A percentile compares a stretch with the other conserved stretches of the same genome.
These are phyloP conservation scores for Boletus tomentosulus DNA, from an alignment of 768 basidiomycete genomes.

Conservation along the genomic window DNA sequence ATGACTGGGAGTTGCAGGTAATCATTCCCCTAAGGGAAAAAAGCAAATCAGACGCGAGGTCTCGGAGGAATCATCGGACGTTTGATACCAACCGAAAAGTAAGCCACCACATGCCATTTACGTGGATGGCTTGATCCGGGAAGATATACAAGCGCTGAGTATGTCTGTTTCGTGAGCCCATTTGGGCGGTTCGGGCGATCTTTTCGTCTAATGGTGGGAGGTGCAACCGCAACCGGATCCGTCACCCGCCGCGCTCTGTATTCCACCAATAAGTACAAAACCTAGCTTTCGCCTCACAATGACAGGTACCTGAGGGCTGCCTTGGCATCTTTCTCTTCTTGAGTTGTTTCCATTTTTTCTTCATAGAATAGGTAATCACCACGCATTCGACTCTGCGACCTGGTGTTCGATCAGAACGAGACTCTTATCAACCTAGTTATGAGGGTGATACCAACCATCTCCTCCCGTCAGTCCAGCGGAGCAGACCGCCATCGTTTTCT, in stretches of 20 bases:
- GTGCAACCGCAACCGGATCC: conserved; percentile 54
- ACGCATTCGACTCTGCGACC: conserved; percentile 84
- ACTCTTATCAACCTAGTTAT: neutral
- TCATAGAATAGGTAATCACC: conserved; percentile 83
- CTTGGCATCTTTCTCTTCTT: conserved; percentile 75
- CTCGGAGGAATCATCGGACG: neutral
- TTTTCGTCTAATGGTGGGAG: conserved; percentile 64
- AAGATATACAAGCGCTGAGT: conserved; percentile 69
- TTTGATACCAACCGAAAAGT: conserved; percentile 58
- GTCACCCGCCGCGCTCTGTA: conserved; percentile 54
- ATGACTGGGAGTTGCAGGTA: conserved; percentile 67
- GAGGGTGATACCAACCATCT: conserved; percentile 49
- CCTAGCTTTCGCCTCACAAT: conserved; percentile 10
- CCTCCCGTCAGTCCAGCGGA: conserved; percentile 81
- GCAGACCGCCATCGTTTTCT: conserved; percentile 59
- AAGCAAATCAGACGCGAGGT: conserved; percentile 4
- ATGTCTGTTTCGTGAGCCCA: conserved; percentile 84
- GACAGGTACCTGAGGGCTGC: conserved; percentile 61
- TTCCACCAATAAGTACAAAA: conserved; percentile 7
- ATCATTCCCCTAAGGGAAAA: conserved; percentile 53
- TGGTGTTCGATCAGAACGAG: conserved; percentile 22
- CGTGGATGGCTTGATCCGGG: conserved; percentile 53
- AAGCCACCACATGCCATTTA: conserved; percentile 84
- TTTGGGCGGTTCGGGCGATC: conserved; percentile 75
- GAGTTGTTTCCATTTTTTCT: conserved; percentile 76